These are phyloP conservation scores for Fusarium nematophilum DNA, from an alignment of 2,329 filamentous ascomycete genomes.

Conservation along the genomic window DNA sequence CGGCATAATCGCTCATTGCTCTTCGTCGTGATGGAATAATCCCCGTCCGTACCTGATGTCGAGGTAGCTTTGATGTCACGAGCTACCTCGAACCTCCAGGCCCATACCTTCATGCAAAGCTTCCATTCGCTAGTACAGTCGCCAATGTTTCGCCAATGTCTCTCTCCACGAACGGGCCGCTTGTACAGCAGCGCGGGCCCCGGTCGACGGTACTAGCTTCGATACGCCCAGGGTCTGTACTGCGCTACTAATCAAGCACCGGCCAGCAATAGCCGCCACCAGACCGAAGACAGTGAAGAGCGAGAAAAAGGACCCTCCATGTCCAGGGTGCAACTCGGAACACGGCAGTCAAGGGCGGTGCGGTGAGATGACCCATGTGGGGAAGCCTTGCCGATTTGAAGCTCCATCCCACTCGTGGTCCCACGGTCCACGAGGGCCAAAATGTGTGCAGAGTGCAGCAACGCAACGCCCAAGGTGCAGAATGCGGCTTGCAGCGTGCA, in stretches of 20 bases:
- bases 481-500: slow-evolving; percentile 7
- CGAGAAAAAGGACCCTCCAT: slow-evolving; percentile 2
- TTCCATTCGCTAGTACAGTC: background rate
- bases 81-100: slow-evolving; percentile 16
- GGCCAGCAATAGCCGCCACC: slow-evolving; percentile 4
- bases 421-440: slow-evolving; percentile 21
- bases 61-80: slow-evolving; percentile 32
- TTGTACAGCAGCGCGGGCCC: slow-evolving; percentile 25
- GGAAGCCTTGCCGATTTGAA: slow-evolving; percentile 32
- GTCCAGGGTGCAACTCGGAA: slow-evolving; percentile 40
- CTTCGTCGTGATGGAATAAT: slow-evolving; percentile 6
- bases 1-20: slow-evolving; percentile 37
- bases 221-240: slow-evolving; percentile 28
- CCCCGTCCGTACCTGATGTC: slow-evolving; percentile 14
- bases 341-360: slow-evolving; percentile 43
- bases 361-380: slow-evolving; percentile 45
- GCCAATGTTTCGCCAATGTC: slow-evolving; percentile 21
- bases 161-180: slow-evolving; percentile 35
- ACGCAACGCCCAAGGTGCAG: slow-evolving; percentile 9
- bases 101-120: slow-evolving; percentile 19
- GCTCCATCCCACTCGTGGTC: slow-evolving; percentile 31
- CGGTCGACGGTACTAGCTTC: slow-evolving; percentile 28
- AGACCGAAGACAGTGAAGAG: background rate
- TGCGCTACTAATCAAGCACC: background rate
- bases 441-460: slow-evolving; percentile 22